These are phyloP conservation scores for Zygosaccharomyces pseudobailii DNA, from an alignment of 1,139 yeast genomes.

Conservation along the genomic window DNA sequence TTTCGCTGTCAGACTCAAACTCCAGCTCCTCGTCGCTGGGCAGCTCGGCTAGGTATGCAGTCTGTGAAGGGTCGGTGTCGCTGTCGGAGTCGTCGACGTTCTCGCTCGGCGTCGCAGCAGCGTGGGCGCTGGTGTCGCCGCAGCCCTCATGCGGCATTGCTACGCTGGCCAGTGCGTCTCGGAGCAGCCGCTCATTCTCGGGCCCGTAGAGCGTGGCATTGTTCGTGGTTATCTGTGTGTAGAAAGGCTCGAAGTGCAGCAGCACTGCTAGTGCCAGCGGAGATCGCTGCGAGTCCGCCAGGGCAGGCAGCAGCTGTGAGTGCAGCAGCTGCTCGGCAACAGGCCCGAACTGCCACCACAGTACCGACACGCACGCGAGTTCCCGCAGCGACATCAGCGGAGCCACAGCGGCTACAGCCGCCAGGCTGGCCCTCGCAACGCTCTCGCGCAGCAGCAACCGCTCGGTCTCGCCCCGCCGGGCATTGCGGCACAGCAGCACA, in stretches of 20 bases:
- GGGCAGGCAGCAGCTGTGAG: slow-evolving; percentile 6
- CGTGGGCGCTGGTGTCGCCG: background rate
- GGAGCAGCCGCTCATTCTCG: background rate
- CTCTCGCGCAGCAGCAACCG: background rate
- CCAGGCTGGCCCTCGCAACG: background rate
- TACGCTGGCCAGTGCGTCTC: background rate
- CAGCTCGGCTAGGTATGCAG: slow-evolving; percentile 11
- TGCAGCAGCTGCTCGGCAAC: slow-evolving; percentile 3
- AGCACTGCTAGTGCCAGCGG: slow-evolving; percentile 1
- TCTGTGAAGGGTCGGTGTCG: slow-evolving; percentile 11
- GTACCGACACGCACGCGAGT: slow-evolving; percentile 6
- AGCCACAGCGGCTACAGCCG: background rate
- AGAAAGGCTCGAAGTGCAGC: slow-evolving; percentile 6
- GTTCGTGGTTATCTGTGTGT: slow-evolving; percentile 2
- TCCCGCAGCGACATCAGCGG: background rate
- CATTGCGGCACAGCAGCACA: background rate
- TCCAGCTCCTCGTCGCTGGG: slow-evolving; percentile 11
- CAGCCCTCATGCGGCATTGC: background rate
- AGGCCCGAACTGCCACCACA: slow-evolving; percentile 11
- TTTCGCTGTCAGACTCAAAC: slow-evolving; percentile 8
- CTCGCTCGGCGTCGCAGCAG: background rate
- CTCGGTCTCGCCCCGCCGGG: background rate
- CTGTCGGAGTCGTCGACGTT: slow-evolving; percentile 4
- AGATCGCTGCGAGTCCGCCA: background rate
- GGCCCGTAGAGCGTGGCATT: slow-evolving; percentile 1